Percentiles rank a stretch among this genome's conserved stretches.
Conservation (phyloP, 257 asterid genomes). For the Nicotiana otophora region DNA sequence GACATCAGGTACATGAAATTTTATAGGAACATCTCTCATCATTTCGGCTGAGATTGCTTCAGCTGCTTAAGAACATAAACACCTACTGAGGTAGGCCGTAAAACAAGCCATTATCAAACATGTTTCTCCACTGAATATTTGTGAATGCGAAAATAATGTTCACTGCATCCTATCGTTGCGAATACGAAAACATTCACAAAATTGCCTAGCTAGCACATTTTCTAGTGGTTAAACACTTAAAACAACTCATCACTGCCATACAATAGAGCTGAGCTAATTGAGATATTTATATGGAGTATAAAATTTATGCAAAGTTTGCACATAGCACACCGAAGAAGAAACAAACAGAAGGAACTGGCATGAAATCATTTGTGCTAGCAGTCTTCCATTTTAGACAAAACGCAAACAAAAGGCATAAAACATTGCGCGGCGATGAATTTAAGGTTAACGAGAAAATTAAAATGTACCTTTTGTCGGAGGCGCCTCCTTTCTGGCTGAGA, state of each 20-base stretch:
- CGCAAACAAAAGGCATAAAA: background rate
- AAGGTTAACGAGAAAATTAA: background rate
- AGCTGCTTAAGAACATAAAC: background rate
- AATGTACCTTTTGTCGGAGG: conserved; percentile 34
- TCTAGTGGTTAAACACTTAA: background rate
- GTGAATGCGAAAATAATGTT: background rate
- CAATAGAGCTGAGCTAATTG: background rate
- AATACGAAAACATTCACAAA: background rate
- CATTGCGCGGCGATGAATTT: background rate
- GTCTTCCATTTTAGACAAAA: no score
- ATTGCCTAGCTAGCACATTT: background rate
- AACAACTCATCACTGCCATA: background rate
- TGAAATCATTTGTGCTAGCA: background rate
- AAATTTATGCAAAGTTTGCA: background rate
- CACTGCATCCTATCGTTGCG: background rate
- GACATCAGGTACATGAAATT: background rate
- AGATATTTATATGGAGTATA: background rate
- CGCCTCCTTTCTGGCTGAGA: conserved; percentile 48
- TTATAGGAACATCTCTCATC: background rate
- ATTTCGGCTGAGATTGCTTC: background rate
- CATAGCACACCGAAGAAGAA: background rate
- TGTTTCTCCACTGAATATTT: background rate
- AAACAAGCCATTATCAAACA: background rate
- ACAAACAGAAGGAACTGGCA: background rate
- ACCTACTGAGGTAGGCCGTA: background rate